Percentiles rank a stretch among this genome's conserved stretches.
Evolutionary conservation across 208 protist genomes (phyloP).

Genomic region (Trypanosoma grayi): DNA sequence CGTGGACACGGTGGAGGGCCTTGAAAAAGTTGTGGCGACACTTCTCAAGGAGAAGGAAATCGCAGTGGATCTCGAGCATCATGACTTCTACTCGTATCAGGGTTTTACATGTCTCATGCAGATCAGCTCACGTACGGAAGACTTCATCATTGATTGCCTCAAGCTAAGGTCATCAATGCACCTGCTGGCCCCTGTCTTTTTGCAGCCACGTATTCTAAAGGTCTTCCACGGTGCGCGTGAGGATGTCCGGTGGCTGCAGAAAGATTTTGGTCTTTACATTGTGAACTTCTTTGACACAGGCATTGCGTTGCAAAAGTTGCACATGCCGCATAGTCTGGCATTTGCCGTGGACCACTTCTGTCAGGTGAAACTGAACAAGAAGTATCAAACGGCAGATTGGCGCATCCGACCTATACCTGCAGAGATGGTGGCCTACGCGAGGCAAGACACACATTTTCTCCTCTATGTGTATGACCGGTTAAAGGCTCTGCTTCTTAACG

Average conservation of each 20-base stretch:
- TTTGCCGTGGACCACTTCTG: constrained; percentile 95
- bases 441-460: constrained; percentile 98
- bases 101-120: constrained; percentile 99
- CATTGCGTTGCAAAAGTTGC: constrained; percentile 93
- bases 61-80: constrained; percentile 95
- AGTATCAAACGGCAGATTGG: constrained; percentile 98
- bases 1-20: constrained; percentile 56
- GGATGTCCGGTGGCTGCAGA: constrained; percentile 98
- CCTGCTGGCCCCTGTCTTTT: constrained; percentile 86
- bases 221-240: constrained; percentile 96
- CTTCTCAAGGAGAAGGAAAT: constrained; percentile 75
- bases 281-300: constrained; percentile 99
- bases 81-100: constrained; percentile 94
- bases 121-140: constrained; percentile 93
- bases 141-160: constrained; percentile 98
- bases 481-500: constrained; percentile 73
- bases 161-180: constrained; percentile 90
- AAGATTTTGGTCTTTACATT: constrained; percentile 98
- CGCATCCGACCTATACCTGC: constrained; percentile 95
- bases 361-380: constrained; percentile 95
- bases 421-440: constrained; percentile 97
- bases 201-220: constrained; percentile 93
- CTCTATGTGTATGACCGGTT: constrained; percentile 96
- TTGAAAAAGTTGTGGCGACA: constrained; percentile 35
- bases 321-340: constrained; percentile 90